Conservation (phyloP, 2,329 filamentous ascomycete genomes). For the Dryadomyces quercus-mongolicae region DNA sequence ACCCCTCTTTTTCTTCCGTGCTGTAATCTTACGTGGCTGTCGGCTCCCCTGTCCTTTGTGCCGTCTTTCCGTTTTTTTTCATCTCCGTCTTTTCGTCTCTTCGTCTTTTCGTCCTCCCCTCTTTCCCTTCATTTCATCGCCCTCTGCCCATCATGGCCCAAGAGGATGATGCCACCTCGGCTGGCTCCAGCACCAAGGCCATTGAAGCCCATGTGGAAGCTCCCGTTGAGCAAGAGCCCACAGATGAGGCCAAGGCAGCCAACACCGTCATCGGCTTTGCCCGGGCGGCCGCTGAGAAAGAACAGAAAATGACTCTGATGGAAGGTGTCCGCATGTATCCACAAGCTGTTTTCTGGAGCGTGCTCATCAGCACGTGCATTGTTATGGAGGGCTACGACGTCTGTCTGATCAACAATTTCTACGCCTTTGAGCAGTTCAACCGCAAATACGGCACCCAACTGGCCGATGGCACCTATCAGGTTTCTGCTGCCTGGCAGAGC, state of each 20-base stretch:
- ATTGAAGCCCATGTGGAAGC: not conserved
- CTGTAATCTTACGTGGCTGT: too few relatives aligned
- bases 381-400: constrained; percentile 88
- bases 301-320: constrained; percentile 58
- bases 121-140: not conserved
- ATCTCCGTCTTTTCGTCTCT: not conserved
- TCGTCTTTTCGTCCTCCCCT: not conserved
- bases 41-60: too few relatives aligned
- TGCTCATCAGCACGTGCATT: constrained; percentile 83
- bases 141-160: not conserved
- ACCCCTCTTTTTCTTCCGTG: not conserved
- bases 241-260: constrained; percentile 6
- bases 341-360: constrained; percentile 72
- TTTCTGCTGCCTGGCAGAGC: constrained; percentile 51
- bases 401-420: constrained; percentile 72
- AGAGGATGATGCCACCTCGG: not conserved
- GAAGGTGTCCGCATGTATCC: constrained; percentile 76
- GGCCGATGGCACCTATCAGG: constrained; percentile 33
- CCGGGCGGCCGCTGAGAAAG: constrained; percentile 42
- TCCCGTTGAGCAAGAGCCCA: constrained; percentile 1
- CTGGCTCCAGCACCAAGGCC: not conserved
- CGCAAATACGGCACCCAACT: constrained; percentile 41
- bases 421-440: constrained; percentile 35
- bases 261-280: constrained; percentile 28
- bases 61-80: not conserved